Evolutionary conservation across 225 moss, liverwort and hornwort species (phyloP).

Genomic region (Sphagnum contortum): DNA sequence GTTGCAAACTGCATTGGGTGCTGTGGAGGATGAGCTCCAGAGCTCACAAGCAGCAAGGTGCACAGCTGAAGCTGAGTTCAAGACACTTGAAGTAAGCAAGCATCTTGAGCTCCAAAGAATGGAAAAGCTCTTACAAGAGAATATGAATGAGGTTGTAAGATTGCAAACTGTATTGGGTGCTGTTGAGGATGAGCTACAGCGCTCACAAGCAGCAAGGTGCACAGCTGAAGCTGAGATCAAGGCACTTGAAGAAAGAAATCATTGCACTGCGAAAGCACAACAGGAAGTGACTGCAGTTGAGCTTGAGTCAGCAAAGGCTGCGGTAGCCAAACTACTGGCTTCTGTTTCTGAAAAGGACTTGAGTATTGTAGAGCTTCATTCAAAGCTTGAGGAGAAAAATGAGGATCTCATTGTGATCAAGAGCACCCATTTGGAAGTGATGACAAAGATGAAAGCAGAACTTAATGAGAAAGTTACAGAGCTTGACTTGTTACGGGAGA

Average conservation of each 20-base stretch:
- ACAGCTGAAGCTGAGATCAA: too few species aligned
- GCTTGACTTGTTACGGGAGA: slow-evolving; percentile 11
- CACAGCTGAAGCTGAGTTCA: too few species aligned
- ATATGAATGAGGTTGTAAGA: background rate
- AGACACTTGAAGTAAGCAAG: too few species aligned
- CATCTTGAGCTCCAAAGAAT: background rate
- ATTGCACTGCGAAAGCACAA: background rate
- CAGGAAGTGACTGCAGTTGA: slow-evolving; percentile 5
- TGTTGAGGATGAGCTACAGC: slow-evolving; percentile 6
- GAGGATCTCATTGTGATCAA: slow-evolving; percentile 17
- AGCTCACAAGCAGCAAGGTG: slow-evolving; percentile 3
- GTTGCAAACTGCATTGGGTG: slow-evolving; percentile 7
- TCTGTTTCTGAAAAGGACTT: slow-evolving; percentile 17
- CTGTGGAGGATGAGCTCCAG: slow-evolving; percentile 6
- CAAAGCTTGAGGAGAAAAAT: slow-evolving; percentile 16
- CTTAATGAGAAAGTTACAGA: slow-evolving; percentile 16
- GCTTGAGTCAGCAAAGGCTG: slow-evolving; percentile 9
- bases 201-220: slow-evolving; percentile 2
- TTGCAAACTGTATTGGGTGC: slow-evolving; percentile 6
- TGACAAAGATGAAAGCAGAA: slow-evolving; percentile 21
- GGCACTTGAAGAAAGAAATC: too few species aligned
- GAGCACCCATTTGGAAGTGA: slow-evolving; percentile 16
- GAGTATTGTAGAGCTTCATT: slow-evolving; percentile 11
- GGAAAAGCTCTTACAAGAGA: slow-evolving; percentile 3
- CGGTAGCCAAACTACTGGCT: slow-evolving; percentile 16